These are phyloP conservation scores for Kodamaea suecica DNA, from an alignment of 1,139 yeast species.

Conservation along the genomic window DNA sequence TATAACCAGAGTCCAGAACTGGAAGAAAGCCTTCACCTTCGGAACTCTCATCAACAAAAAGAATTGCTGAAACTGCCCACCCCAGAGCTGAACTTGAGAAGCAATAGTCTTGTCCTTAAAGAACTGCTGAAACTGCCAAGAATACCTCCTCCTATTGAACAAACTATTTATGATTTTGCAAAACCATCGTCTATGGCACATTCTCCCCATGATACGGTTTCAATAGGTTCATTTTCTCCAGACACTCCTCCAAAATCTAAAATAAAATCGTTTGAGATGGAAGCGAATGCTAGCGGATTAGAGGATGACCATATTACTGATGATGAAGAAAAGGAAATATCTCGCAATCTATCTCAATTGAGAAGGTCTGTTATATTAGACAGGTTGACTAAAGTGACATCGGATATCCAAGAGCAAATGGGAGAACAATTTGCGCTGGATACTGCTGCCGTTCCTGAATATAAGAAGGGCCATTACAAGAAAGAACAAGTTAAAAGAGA, in stretches of 20 bases:
- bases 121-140: conserved; percentile 1
- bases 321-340: conserved; percentile 15
- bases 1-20: no score
- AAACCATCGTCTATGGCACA: conserved; percentile 6
- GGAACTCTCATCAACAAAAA: not conserved
- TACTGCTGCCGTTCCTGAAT: not conserved
- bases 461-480: conserved; percentile 1
- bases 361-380: conserved; percentile 41
- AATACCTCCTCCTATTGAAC: not conserved
- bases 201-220: conserved; percentile 16
- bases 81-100: not conserved
- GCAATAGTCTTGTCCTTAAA: not conserved
- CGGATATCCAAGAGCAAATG: conserved; percentile 36
- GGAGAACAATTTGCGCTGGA: conserved; percentile 2
- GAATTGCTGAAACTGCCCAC: not conserved
- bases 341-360: conserved; percentile 10
- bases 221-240: conserved; percentile 38
- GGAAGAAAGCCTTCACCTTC: no score
- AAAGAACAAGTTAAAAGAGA: conserved; percentile 6
- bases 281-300: not conserved
- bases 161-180: conserved; percentile 5
- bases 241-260: conserved; percentile 29
- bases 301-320: conserved; percentile 10
- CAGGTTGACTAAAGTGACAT: conserved; percentile 39
- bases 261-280: not conserved